phyloP scores from a whole-genome alignment of 225 moss, liverwort and hornwort genomes.

The Marchantia paleacea region DNA sequence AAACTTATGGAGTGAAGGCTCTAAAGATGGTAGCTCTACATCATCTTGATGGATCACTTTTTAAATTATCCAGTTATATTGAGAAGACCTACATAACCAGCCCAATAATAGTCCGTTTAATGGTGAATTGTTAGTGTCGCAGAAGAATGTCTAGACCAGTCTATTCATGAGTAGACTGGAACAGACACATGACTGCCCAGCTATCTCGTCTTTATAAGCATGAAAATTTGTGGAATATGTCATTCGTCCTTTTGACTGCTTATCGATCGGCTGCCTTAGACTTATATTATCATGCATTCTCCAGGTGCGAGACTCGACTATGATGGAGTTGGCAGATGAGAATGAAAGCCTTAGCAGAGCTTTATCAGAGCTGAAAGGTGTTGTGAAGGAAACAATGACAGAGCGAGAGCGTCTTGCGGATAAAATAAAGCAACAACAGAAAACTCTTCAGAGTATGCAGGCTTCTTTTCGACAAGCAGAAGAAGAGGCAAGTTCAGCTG shows the following conservation, averaged over 20 bases:
- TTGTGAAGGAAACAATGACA: conserved; percentile 35
- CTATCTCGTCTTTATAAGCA: background rate
- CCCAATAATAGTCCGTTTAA: too few species aligned
- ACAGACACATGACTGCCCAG: too few species aligned
- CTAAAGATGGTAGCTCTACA: too few species aligned
- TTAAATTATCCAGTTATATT: too few species aligned
- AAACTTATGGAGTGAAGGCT: too few species aligned
- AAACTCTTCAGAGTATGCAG: conserved; percentile 31
- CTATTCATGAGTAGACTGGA: too few species aligned
- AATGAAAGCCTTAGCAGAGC: conserved; percentile 43
- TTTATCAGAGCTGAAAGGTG: conserved; percentile 39
- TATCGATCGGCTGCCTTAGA: too few species aligned
- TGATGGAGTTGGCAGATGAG: conserved; percentile 54
- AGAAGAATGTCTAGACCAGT: too few species aligned
- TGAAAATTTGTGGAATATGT: background rate
- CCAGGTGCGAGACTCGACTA: conserved; percentile 42
- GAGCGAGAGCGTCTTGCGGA: conserved; percentile 35
- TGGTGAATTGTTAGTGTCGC: too few species aligned
- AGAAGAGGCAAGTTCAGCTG: conserved; percentile 32
- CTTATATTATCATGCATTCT: background rate
- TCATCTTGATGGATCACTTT: too few species aligned
- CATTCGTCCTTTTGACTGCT: background rate
- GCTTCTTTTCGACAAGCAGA: conserved; percentile 39
- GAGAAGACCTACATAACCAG: too few species aligned
- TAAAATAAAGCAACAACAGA: conserved; percentile 40